Base-by-base conservation (phyloP, 352 stramenopile genomes). In the Globisporangium viniferum region DNA sequence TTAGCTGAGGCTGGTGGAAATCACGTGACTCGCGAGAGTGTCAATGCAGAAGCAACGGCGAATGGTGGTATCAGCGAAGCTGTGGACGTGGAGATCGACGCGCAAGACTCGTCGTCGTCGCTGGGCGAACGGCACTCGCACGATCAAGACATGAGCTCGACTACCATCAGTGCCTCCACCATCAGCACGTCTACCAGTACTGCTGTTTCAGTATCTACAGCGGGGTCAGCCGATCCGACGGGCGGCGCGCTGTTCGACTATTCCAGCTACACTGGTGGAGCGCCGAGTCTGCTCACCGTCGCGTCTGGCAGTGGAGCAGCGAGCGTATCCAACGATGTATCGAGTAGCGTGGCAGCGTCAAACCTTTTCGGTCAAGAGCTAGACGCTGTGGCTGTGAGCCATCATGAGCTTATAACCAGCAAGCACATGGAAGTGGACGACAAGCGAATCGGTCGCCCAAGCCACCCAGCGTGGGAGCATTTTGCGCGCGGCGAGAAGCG, bases 401-500 rank as follows among this genome's bases (percentile, higher is more conserved):
- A 59, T 14, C 69, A 54, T 20, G 64, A 66, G 7, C 51, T 68
- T 36, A 18, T 68, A 10, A 29, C 44, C 5, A 59, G 36, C 20
- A 67, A 59, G 35, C 31, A 61, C 9, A n/a, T 68, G 35, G 75
- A 78, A 20, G 63, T 24, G 12, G 80, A 86, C 33, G 82, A 93
- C 66, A 91, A 91, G 71, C 90, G 89, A 56, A 90, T 84, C 55
- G 87, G 85, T 6, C 61, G 87, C 29, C 87, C 87, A 10, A 87
- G 71, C 59, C 85, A 95, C 66, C 87, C 87, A 4, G 83, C 84
- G 27, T 93, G 87, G 85, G 81, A 89, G 51, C 86, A 91, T 63
- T 93, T 95, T 72, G 67, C 80, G 14, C 85, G 87, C 35, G 87
- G 87, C 36, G 76, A 86, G 44, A 93, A 95, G 72, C 82, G 85